Evolutionary conservation across 2,329 filamentous ascomycete genomes (phyloP).

Genomic region (Monilinia fructicola): DNA sequence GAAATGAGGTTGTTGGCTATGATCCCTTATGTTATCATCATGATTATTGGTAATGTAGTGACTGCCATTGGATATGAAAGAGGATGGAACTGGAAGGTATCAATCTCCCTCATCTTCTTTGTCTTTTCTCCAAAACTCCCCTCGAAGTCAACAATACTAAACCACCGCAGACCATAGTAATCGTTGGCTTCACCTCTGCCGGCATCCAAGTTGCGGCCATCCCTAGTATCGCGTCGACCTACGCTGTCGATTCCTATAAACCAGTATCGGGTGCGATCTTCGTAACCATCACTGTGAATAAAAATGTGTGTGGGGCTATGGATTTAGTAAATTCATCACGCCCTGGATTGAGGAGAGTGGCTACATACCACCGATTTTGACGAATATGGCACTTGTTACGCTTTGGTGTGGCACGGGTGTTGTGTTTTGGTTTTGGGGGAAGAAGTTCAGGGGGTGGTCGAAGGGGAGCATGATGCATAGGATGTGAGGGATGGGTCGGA

Average conservation of each 20-base stretch:
- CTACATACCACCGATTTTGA: constrained; percentile 59
- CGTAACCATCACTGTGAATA: constrained; percentile 61
- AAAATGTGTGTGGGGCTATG: constrained; percentile 64
- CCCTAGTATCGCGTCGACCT: constrained; percentile 56
- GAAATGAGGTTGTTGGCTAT: constrained; percentile 44
- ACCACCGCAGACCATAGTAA: constrained; percentile 44
- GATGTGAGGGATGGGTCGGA: neutral
- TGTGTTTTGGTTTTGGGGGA: constrained; percentile 56
- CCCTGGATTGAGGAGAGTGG: constrained; percentile 51
- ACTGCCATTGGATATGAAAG: constrained; percentile 52
- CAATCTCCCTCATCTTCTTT: neutral
- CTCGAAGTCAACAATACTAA: neutral
- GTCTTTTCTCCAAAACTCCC: neutral
- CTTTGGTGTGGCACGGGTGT: constrained; percentile 53
- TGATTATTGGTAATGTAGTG: constrained; percentile 55
- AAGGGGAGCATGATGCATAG: constrained; percentile 32
- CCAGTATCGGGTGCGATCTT: constrained; percentile 60
- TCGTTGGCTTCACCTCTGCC: constrained; percentile 57
- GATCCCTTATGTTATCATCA: constrained; percentile 43
- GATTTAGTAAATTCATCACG: constrained; percentile 56
- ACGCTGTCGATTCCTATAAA: constrained; percentile 63
- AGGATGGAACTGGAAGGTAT: constrained; percentile 52
- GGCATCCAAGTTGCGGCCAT: constrained; percentile 43
- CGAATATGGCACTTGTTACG: constrained; percentile 54
- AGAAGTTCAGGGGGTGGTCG: constrained; percentile 47